phyloP scores from a whole-genome alignment of 2,329 filamentous ascomycete genomes.

The Xylaria digitata region DNA sequence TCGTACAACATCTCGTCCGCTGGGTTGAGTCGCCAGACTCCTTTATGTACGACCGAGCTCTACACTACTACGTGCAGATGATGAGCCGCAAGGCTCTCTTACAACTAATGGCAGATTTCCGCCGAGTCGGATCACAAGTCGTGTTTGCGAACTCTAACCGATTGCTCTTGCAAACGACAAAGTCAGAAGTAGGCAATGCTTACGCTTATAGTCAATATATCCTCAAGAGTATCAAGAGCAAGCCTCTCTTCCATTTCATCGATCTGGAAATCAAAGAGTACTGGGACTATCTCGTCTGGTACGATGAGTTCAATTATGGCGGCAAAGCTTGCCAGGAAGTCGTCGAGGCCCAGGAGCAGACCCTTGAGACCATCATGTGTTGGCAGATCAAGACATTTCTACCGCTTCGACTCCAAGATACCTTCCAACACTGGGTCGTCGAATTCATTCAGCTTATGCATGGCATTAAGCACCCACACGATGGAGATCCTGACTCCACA shows the following conservation, averaged over 20 bases:
- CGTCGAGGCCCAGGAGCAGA: constrained; percentile 76
- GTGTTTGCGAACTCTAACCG: constrained; percentile 94
- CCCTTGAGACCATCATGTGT: constrained; percentile 93
- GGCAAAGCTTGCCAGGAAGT: constrained; percentile 91
- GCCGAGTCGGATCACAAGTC: constrained; percentile 92
- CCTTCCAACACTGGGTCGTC: constrained; percentile 92
- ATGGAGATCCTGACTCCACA: constrained; percentile 62
- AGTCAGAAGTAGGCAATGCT: constrained; percentile 95
- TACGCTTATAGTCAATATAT: constrained; percentile 98
- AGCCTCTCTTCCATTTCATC: constrained; percentile 96
- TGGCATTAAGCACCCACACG: constrained; percentile 76
- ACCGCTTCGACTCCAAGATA: constrained; percentile 80
- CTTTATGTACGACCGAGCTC: constrained; percentile 91
- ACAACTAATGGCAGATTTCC: constrained; percentile 96
- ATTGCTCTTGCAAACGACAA: constrained; percentile 92
- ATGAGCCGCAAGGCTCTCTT: constrained; percentile 98
- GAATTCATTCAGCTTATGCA: constrained; percentile 98
- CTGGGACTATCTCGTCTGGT: constrained; percentile 99
- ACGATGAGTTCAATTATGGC: constrained; percentile 98
- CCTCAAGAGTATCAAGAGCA: constrained; percentile 94
- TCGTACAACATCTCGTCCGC: constrained; percentile 95
- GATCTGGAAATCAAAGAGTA: constrained; percentile 98
- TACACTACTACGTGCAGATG: constrained; percentile 98
- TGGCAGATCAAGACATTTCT: constrained; percentile 97
- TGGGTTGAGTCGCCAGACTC: constrained; percentile 96